Evolutionary conservation across 2,329 filamentous ascomycete genomes (phyloP).

Genomic region (Trichothecium sympodiale): DNA sequence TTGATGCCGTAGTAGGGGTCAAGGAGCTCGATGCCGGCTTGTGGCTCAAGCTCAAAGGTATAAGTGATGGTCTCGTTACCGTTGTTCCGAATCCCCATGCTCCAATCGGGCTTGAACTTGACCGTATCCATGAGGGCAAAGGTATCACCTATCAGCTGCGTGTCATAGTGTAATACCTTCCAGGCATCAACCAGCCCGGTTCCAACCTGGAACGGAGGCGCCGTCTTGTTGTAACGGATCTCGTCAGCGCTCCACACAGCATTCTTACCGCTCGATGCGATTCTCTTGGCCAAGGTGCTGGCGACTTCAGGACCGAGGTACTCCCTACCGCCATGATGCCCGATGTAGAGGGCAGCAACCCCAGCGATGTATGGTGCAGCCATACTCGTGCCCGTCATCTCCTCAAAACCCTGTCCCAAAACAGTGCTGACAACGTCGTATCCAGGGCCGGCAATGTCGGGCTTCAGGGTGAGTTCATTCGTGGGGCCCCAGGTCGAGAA

Average conservation of each 20-base stretch:
- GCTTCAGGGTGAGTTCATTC: conserved; percentile 38
- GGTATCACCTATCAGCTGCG: conserved; percentile 25
- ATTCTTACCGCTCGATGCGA: conserved; percentile 21
- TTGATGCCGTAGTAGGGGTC: conserved; percentile 17
- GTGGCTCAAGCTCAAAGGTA: conserved; percentile 25
- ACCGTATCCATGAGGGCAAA: conserved; percentile 39
- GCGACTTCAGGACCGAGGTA: conserved; percentile 23
- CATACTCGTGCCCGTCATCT: conserved; percentile 45
- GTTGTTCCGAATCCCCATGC: conserved; percentile 30
- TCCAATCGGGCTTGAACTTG: conserved; percentile 24
- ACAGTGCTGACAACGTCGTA: conserved; percentile 39
- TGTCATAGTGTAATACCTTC: conserved; percentile 26
- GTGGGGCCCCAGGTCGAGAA: conserved; percentile 42
- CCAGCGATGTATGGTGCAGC: conserved; percentile 42
- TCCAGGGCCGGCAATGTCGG: conserved; percentile 38
- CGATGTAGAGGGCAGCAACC: conserved; percentile 34
- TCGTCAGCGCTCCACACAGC: conserved; percentile 17
- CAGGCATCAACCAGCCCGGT: conserved; percentile 34
- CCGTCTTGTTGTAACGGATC: conserved; percentile 12
- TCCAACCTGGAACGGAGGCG: conserved; percentile 29
- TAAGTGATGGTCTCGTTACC: conserved; percentile 28
- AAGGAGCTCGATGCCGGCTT: conserved; percentile 25
- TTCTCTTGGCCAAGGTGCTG: conserved; percentile 19
- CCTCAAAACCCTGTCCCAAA: conserved; percentile 28
- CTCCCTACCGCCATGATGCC: conserved; percentile 27